Evolutionary conservation across 129 eudicot genomes (phyloP).

Genomic region (Pittosporum tobira): DNA sequence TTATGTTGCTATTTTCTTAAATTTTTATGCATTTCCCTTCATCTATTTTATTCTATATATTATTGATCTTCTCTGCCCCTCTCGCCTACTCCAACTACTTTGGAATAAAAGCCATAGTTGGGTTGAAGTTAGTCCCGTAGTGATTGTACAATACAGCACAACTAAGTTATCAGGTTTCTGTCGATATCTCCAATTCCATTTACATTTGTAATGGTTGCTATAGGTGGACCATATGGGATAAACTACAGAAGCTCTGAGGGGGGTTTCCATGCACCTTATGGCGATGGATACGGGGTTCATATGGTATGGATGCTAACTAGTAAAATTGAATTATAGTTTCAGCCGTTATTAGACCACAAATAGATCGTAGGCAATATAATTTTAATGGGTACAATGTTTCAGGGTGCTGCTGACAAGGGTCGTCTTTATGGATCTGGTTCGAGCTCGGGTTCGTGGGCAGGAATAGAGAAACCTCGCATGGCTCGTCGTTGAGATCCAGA

Average conservation of each 20-base stretch:
- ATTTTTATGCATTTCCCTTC: too few relatives aligned
- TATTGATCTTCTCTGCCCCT: too few relatives aligned
- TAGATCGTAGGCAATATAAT: background rate
- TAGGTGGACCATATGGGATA: conserved; percentile 74
- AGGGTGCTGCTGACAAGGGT: conserved; percentile 71
- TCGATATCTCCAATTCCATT: conserved; percentile 2
- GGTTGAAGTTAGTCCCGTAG: background rate
- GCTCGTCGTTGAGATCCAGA: conserved; percentile 42
- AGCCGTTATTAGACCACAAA: background rate
- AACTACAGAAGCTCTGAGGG: conserved; percentile 42
- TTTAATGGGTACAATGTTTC: conserved; percentile 17
- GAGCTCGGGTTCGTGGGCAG: conserved; percentile 57
- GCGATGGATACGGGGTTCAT: conserved; percentile 51
- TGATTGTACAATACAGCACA: background rate
- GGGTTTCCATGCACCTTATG: conserved; percentile 41
- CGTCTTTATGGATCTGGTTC: conserved; percentile 53
- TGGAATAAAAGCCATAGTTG: too few relatives aligned
- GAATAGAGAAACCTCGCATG: conserved; percentile 47
- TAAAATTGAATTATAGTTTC: background rate
- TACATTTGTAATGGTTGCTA: conserved; percentile 1
- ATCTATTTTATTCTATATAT: too few relatives aligned
- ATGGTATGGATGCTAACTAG: conserved; percentile 38
- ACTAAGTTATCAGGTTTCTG: background rate
- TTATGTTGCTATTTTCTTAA: too few relatives aligned
- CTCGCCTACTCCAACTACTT: too few relatives aligned